Evolutionary conservation across 116 monocot genomes (phyloP).

Genomic region (Papilionanthe hybrid): DNA sequence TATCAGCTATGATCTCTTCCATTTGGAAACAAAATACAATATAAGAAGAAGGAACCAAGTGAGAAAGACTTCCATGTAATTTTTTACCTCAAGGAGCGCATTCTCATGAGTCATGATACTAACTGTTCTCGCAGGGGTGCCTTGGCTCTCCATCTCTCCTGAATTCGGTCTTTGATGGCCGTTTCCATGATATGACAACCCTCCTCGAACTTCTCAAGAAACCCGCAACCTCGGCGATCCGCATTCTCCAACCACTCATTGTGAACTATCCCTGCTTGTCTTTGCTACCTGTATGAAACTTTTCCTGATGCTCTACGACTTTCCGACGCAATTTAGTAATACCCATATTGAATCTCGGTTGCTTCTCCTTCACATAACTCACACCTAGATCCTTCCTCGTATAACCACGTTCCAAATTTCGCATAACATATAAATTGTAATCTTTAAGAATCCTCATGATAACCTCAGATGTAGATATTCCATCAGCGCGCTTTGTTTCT

Average conservation of each 20-base stretch:
- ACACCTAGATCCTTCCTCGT: slow-evolving; percentile 23
- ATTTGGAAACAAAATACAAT: too few relatives aligned
- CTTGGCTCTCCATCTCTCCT: slow-evolving; percentile 24
- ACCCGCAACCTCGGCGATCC: slow-evolving; percentile 54
- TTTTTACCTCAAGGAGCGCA: background rate
- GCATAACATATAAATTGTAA: slow-evolving; percentile 21
- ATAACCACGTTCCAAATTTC: slow-evolving; percentile 21
- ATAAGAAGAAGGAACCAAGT: too few relatives aligned
- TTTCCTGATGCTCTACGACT: slow-evolving; percentile 79
- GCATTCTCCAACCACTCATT: slow-evolving; percentile 62
- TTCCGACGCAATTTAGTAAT: slow-evolving; percentile 62
- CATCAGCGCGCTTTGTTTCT: slow-evolving; percentile 21
- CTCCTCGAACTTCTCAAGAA: slow-evolving; percentile 70
- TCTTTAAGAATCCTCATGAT: slow-evolving; percentile 26
- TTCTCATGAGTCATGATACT: slow-evolving; percentile 1
- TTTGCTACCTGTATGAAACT: slow-evolving; percentile 49
- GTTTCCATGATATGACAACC: slow-evolving; percentile 64
- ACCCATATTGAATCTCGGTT: slow-evolving; percentile 72
- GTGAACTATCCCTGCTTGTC: slow-evolving; percentile 28
- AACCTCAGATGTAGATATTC: slow-evolving; percentile 21
- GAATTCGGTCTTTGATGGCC: slow-evolving; percentile 34
- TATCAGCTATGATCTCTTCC: too few relatives aligned
- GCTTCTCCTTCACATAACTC: slow-evolving; percentile 47
- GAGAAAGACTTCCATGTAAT: background rate
- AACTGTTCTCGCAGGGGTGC: background rate